Evolutionary conservation across 495 filamentous ascomycete species (phyloP), one percentile per base, ranked within the genome.

Genomic region (Penicillium mononematosum): DNA sequence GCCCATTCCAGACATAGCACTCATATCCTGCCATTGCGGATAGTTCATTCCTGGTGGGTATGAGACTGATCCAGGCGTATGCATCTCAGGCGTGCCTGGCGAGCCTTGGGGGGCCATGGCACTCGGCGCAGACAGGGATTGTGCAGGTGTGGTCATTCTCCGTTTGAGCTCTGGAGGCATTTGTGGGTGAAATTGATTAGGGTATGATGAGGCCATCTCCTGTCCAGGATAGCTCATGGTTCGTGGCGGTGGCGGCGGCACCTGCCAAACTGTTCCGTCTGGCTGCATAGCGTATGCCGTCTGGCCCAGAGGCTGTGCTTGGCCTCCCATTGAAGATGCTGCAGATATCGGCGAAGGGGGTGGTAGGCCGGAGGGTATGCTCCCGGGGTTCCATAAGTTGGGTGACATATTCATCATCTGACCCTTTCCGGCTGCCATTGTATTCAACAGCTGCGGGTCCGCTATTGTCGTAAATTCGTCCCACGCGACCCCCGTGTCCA

Each of bases 81-180:
- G 75, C 54, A 75, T 67, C 12, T 64, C 63, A 4, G 70, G 60
- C 1, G 73, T 51, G 9, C 38, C 55, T 20, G 71, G 60, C 10
- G 75, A 65, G 50, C 66, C 67, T 20, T 73, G 71, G 0, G 31
- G 31, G 32, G 65, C 61, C 34, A 66, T 53, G 8, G 60, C 60
- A 19, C 25, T 58, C 6, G 61, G n/a, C 4, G 55, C 55, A n/a
- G 64, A 61, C 22, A 69, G 59, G 0, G 61, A 43, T 27, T 77
- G 70, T 14, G 70, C 66, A 3, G 76, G 76, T 31, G 71, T 77
- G n/a, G 75, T 76, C 69, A 78, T 73, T 48, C 75, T 63, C 19
- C 72, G 68, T 54, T 78, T 77, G 29, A 74, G 59, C 53, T 79
- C 76, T 1, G 72, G 64, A 4, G 68, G 57, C 45, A 76, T 69